Base-by-base conservation (phyloP, 202 grass and related monocot genomes). In the Panicum hallii region DNA sequence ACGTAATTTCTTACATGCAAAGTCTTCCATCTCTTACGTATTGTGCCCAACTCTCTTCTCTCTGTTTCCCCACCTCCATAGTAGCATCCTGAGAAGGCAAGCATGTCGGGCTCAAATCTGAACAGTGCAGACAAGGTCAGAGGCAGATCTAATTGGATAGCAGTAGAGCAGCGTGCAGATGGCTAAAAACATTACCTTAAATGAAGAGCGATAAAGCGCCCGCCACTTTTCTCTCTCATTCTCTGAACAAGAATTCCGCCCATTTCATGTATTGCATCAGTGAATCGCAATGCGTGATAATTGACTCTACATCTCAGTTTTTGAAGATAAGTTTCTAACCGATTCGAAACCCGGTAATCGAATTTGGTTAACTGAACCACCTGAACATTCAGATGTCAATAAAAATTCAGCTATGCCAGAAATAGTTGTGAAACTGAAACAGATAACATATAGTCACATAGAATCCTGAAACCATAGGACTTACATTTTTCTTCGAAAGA, bases 1-100 rank as follows among this genome's bases (percentile, higher is more conserved):
- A 23, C 23, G 67, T 22, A 46, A 11, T 26, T 70, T 76, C 64
- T 81, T 92, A 90, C 90, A 85, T 85, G 87, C 72, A 92, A 84
- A 17, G 75, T 81, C 84, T 84, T 87, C 87, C 90, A 89, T 36
- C 90, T 85, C 32, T 92, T 92, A n/a, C 90, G 87, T 50, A 92
- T 84, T 17, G 69, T 70, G 32, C 79, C 84, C 13, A 92, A 47
- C 71, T 92, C 87, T 36, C 53, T 84, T 58, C 77, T 92, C 63
- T 92, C 90, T 26, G 72, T 89, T 11, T 92, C 87, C 77, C 90
- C 90, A 81, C 90, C 90, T 78, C 90, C 90, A 20, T 84, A 92
- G 64, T 92, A 92, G 72, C 90, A 92, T 44, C 90, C 66, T 4
- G 66, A 69, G 66, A 69, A 69, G 66, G 66, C 66, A 69, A 69